Percentiles rank a stretch among this genome's conserved stretches.
phyloP scores from a whole-genome alignment of 768 basidiomycete genomes.

The Strobilomyces dryophilus region DNA sequence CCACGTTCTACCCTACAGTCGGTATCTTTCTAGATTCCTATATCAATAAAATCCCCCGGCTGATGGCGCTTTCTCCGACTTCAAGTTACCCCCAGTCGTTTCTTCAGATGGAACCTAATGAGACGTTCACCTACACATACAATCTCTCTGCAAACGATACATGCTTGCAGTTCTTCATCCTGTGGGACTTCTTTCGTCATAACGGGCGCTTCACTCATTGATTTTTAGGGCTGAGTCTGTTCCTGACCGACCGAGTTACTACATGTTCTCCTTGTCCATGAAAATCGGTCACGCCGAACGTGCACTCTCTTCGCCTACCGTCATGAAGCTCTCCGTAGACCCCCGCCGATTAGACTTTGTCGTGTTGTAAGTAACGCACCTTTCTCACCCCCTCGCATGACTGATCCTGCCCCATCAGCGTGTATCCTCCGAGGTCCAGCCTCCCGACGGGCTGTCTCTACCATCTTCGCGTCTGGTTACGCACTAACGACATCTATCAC shows the following conservation, averaged over 20 bases:
- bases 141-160: slow-evolving; percentile 40
- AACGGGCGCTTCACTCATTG: slow-evolving; percentile 4
- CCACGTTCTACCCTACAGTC: slow-evolving; percentile 2
- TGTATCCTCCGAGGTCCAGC: slow-evolving; percentile 56
- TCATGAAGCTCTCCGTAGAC: slow-evolving; percentile 45
- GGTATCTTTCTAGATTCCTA: slow-evolving; percentile 4
- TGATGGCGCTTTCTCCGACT: slow-evolving; percentile 10
- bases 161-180: slow-evolving; percentile 47
- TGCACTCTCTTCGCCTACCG: slow-evolving; percentile 43
- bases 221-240: slow-evolving; percentile 28
- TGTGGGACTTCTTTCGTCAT: slow-evolving; percentile 35
- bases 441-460: slow-evolving; percentile 52
- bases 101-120: slow-evolving; percentile 20
- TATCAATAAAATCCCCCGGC: background rate
- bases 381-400: background rate
- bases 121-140: slow-evolving; percentile 42
- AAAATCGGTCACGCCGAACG: slow-evolving; percentile 55
- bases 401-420: slow-evolving; percentile 30
- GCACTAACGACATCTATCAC: slow-evolving; percentile 54
- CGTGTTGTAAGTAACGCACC: slow-evolving; percentile 47
- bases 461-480: slow-evolving; percentile 62
- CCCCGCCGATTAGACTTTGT: slow-evolving; percentile 56
- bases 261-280: slow-evolving; percentile 49
- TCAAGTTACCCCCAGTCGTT: slow-evolving; percentile 20
- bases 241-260: slow-evolving; percentile 31